Evolutionary conservation across 1,284 basidiomycete species (phyloP).

Genomic region (Coriolopsis trogii): DNA sequence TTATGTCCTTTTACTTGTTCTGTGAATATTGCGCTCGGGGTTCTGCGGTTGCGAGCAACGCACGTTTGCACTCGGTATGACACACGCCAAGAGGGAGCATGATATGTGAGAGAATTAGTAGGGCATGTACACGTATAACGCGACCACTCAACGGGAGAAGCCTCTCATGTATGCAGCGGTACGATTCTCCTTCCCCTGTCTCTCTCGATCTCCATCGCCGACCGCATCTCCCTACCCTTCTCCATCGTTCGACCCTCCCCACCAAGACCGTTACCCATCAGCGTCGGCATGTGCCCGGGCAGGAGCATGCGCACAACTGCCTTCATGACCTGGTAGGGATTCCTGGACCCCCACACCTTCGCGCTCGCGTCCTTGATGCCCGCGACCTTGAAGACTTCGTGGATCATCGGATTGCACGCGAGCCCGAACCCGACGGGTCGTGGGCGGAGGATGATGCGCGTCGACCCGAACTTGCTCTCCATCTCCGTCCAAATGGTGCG

Average conservation of each 20-base stretch:
- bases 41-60: too few species aligned
- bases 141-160: slow-evolving; percentile 4
- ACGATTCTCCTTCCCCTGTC: slow-evolving; percentile 72
- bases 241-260: slow-evolving; percentile 67
- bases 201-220: slow-evolving; percentile 67
- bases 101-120: slow-evolving; percentile 2
- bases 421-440: slow-evolving; percentile 94
- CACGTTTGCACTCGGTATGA: too few species aligned
- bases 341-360: slow-evolving; percentile 92
- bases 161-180: slow-evolving; percentile 39
- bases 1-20: too few species aligned
- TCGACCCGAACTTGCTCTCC: slow-evolving; percentile 85
- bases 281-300: slow-evolving; percentile 71
- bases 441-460: slow-evolving; percentile 82
- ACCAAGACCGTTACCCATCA: slow-evolving; percentile 78
- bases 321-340: slow-evolving; percentile 68
- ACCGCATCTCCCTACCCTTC: slow-evolving; percentile 69
- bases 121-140: slow-evolving; percentile 4
- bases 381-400: slow-evolving; percentile 88
- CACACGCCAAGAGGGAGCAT: slow-evolving; percentile 1
- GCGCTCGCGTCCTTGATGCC: slow-evolving; percentile 95
- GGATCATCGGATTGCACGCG: slow-evolving; percentile 87
- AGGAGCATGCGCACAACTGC: slow-evolving; percentile 68
- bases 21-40: too few species aligned
- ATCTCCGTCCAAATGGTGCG: slow-evolving; percentile 92